A percentile compares a stretch with the other conserved stretches of the same genome.
phyloP scores from a whole-genome alignment of 257 asterid genomes.

The Nicotiana knightiana region DNA sequence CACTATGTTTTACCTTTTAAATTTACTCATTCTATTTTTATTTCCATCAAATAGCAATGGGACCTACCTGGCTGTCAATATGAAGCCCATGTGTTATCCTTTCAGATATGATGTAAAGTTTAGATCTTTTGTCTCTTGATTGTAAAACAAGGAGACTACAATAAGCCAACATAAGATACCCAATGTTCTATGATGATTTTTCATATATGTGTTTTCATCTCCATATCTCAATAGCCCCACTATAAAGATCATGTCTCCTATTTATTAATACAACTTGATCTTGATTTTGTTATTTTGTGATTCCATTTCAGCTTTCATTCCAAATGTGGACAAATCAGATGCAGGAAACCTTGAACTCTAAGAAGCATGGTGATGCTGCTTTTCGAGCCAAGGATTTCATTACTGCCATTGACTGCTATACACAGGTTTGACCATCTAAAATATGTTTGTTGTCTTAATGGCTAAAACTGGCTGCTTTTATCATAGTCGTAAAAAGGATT shows the following conservation, averaged over 20 bases:
- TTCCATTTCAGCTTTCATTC: conserved; percentile 72
- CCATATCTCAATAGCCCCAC: background rate
- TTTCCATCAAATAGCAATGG: background rate
- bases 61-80: background rate
- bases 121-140: background rate
- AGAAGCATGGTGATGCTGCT: conserved; percentile 93
- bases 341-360: conserved; percentile 84
- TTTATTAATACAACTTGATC: background rate
- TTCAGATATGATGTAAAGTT: conserved; percentile 1
- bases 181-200: background rate
- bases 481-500: background rate
- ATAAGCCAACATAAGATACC: background rate
- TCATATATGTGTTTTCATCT: background rate
- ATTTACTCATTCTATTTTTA: background rate
- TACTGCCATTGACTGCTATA: conserved; percentile 70
- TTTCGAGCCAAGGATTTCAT: conserved; percentile 81
- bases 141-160: background rate
- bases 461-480: background rate
- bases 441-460: background rate
- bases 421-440: conserved; percentile 41
- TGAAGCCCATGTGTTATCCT: background rate
- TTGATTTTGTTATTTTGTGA: background rate
- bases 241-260: background rate
- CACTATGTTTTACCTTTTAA: background rate
- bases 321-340: conserved; percentile 97